A percentile compares a stretch with the other conserved stretches of the same genome.
Evolutionary conservation across 257 asterid species (phyloP).

Genomic region (Fraxinus cuspidata): DNA sequence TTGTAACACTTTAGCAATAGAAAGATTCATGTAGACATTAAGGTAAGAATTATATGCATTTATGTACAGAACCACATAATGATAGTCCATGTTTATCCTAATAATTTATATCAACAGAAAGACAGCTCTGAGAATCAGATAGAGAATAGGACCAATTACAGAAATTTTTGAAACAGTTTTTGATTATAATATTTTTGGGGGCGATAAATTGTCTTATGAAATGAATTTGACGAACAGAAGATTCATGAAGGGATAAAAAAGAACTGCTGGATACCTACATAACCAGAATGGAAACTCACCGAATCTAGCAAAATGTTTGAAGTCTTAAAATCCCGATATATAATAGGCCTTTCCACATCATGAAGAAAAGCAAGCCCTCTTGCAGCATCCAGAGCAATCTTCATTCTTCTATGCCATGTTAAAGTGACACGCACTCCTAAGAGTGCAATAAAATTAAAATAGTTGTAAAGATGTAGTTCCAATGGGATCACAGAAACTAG

Average conservation of each 20-base stretch:
- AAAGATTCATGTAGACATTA: neutral
- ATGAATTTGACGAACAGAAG: neutral
- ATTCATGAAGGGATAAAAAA: neutral
- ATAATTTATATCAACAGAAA: neutral
- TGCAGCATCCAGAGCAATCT: constrained; percentile 90
- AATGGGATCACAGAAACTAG: constrained; percentile 1
- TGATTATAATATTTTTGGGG: too few relatives aligned
- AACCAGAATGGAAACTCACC: constrained; percentile 51
- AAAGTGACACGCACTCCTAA: constrained; percentile 70
- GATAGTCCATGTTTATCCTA: neutral
- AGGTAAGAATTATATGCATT: neutral
- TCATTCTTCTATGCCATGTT: constrained; percentile 76
- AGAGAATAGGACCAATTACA: neutral
- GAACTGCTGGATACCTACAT: neutral
- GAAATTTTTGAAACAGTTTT: neutral
- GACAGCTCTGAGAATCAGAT: neutral
- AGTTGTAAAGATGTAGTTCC: neutral
- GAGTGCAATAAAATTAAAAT: constrained; percentile 20
- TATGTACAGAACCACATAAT: neutral
- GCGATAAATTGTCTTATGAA: neutral
- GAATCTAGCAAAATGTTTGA: constrained; percentile 79
- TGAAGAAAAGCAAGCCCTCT: constrained; percentile 98
- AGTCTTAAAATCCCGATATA: constrained; percentile 93
- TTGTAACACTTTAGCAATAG: constrained; percentile 11
- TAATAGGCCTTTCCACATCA: constrained; percentile 80